Conservation (phyloP, 352 stramenopile genomes). For the Thraustochytrium striatum region DNA sequence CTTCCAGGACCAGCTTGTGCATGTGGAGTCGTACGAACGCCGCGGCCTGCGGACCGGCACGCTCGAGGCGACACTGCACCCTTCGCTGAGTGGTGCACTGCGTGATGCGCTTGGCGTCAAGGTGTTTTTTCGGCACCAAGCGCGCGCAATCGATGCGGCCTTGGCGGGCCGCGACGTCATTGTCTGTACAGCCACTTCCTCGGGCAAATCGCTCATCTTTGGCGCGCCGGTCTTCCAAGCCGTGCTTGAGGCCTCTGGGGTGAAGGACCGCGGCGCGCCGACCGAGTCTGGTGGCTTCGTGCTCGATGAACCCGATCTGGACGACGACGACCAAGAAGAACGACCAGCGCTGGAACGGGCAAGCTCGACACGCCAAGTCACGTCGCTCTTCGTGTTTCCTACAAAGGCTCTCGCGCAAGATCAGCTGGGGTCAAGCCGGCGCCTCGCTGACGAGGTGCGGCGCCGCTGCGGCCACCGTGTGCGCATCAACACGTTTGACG, state of each 20-base stretch:
- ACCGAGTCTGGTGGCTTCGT: background rate
- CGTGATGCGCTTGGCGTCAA: conserved; percentile 25
- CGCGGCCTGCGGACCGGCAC: background rate
- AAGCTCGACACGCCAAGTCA: conserved; percentile 52
- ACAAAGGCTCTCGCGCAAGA: conserved; percentile 98
- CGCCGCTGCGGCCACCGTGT: background rate
- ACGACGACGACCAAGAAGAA: background rate
- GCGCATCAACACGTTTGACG: conserved; percentile 26
- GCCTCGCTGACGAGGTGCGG: conserved; percentile 61
- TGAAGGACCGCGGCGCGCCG: background rate
- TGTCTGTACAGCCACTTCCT: conserved; percentile 91
- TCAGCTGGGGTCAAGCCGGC: conserved; percentile 81
- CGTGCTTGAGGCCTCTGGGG: conserved; percentile 59
- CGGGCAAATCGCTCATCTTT: conserved; percentile 94
- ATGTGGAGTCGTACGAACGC: background rate
- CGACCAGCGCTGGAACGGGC: background rate
- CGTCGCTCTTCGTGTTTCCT: conserved; percentile 91
- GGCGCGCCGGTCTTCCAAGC: conserved; percentile 82
- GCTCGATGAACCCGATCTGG: background rate
- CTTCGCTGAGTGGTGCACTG: too few relatives aligned
- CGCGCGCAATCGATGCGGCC: conserved; percentile 74
- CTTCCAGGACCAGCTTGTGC: conserved; percentile 21
- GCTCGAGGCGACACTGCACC: background rate
- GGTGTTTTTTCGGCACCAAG: conserved; percentile 22
- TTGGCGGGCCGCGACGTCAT: conserved; percentile 79